These are phyloP conservation scores for Rhodosporidiobolus odoratus DNA, from an alignment of 768 basidiomycete species.

Conservation along the genomic window DNA sequence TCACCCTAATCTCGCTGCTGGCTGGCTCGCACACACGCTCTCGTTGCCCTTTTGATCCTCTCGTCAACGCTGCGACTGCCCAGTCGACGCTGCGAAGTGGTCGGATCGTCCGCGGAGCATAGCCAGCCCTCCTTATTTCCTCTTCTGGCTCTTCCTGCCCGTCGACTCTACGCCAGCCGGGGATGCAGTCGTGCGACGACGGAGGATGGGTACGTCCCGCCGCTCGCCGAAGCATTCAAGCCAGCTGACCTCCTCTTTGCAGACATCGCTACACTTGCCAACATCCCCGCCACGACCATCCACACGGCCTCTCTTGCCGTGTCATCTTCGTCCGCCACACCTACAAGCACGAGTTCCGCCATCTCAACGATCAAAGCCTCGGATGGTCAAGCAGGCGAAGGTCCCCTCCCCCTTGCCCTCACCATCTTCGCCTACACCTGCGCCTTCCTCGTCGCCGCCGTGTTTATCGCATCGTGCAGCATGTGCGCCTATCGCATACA, in stretches of 20 bases:
- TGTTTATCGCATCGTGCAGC: background rate
- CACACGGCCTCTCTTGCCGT: no score
- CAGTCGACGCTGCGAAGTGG: background rate
- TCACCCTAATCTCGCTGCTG: no score
- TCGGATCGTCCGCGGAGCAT: background rate
- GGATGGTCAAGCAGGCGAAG: background rate
- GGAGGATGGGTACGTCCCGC: background rate
- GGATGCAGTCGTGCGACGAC: background rate
- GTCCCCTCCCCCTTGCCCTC: background rate
- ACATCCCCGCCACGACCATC: no score
- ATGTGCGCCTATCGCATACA: background rate
- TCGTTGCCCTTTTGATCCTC: background rate
- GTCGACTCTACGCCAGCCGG: background rate
- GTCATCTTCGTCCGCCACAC: background rate
- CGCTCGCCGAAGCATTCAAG: background rate
- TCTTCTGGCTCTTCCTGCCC: background rate
- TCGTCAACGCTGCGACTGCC: background rate
- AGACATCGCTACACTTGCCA: no score
- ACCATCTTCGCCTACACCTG: background rate
- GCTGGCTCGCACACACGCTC: no score
- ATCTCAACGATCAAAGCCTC: background rate
- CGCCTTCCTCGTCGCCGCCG: background rate
- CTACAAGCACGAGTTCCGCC: background rate
- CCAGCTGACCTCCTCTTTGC: no score
- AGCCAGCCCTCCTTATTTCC: background rate